A percentile compares a stretch with the other conserved stretches of the same genome.
Evolutionary conservation across 805 yeast species (phyloP).

Genomic region (Kuraishia hungarica): DNA sequence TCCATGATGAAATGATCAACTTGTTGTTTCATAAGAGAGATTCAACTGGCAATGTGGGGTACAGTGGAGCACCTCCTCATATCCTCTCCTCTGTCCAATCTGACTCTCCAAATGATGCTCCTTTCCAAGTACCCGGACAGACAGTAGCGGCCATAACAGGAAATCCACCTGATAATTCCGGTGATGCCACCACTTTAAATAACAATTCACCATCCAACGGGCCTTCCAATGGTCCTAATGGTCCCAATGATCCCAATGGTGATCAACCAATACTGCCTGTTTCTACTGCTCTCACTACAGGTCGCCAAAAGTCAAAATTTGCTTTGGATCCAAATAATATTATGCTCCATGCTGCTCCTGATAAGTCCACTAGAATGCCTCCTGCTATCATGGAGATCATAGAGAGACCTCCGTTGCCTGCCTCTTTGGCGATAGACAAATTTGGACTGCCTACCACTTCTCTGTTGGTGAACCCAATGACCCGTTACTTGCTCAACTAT

Average conservation of each 20-base stretch:
- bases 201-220: no score
- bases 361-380: slow-evolving; percentile 37
- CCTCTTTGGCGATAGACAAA: slow-evolving; percentile 29
- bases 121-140: no score
- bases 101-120: slow-evolving; percentile 1
- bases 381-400: slow-evolving; percentile 43
- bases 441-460: slow-evolving; percentile 52
- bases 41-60: slow-evolving; percentile 4
- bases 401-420: slow-evolving; percentile 31
- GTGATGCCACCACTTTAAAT: no score
- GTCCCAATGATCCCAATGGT: no score
- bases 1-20: slow-evolving; percentile 40
- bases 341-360: slow-evolving; percentile 31
- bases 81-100: background rate
- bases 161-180: no score
- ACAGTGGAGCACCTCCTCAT: background rate
- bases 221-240: no score
- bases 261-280: no score
- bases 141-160: no score
- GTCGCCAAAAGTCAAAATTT: background rate
- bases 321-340: slow-evolving; percentile 20
- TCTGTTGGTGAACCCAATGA: slow-evolving; percentile 55
- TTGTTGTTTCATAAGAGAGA: slow-evolving; percentile 34
- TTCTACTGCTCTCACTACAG: background rate
- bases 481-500: slow-evolving; percentile 63